phyloP scores from a whole-genome alignment of 768 basidiomycete species.

The Phylloporus sp. region DNA sequence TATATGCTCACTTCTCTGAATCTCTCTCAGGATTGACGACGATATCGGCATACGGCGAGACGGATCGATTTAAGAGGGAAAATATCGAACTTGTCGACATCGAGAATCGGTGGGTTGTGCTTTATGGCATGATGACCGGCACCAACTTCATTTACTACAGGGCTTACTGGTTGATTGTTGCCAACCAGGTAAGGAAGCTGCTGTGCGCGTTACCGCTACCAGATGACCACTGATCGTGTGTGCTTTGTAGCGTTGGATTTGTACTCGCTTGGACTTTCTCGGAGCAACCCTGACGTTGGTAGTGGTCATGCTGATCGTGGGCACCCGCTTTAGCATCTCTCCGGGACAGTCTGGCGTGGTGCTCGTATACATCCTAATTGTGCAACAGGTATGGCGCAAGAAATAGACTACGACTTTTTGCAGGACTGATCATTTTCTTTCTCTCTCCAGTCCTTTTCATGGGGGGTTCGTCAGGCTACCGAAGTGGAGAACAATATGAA shows the following conservation, averaged over 20 bases:
- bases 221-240: not conserved
- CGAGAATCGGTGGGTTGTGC: slow-evolving; percentile 63
- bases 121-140: not conserved
- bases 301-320: slow-evolving; percentile 79
- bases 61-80: slow-evolving; percentile 66
- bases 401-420: not conserved
- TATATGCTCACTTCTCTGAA: slow-evolving; percentile 93
- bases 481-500: slow-evolving; percentile 96
- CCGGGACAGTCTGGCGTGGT: slow-evolving; percentile 75
- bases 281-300: slow-evolving; percentile 67
- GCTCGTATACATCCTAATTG: slow-evolving; percentile 73
- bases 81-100: slow-evolving; percentile 72
- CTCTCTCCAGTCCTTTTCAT: slow-evolving; percentile 52
- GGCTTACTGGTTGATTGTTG: slow-evolving; percentile 83
- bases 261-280: slow-evolving; percentile 83
- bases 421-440: slow-evolving; percentile 4
- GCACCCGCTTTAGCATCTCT: slow-evolving; percentile 65
- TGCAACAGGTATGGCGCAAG: slow-evolving; percentile 56
- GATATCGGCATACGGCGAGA: slow-evolving; percentile 83
- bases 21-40: slow-evolving; percentile 81
- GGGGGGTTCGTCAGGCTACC: slow-evolving; percentile 70
- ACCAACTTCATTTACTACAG: slow-evolving; percentile 22
- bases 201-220: not conserved
- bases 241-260: slow-evolving; percentile 65
- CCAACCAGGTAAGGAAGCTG: slow-evolving; percentile 56